These are phyloP conservation scores for Spatholobus suberectus DNA, from an alignment of 306 rosid species.

Conservation along the genomic window DNA sequence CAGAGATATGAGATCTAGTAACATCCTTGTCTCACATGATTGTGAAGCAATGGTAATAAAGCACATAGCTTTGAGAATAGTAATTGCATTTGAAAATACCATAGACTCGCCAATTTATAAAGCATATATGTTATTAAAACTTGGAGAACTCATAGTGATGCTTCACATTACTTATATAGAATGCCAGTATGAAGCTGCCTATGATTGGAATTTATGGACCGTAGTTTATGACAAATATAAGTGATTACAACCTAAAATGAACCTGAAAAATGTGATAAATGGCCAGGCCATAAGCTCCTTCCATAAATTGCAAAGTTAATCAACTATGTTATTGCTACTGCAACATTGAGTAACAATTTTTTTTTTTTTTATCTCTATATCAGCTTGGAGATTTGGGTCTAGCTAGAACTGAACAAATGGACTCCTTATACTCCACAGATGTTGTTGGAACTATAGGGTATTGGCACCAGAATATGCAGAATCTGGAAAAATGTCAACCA, in stretches of 20 bases:
- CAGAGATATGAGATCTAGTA: conserved; percentile 83
- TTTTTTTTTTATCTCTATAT: background rate
- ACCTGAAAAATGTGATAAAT: background rate
- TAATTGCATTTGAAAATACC: conserved; percentile 18
- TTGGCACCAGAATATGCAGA: conserved; percentile 91
- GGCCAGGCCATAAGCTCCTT: background rate
- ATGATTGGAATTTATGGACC: background rate
- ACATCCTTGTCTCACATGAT: conserved; percentile 83
- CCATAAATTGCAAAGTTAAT: background rate
- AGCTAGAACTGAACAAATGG: conserved; percentile 60
- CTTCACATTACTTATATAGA: background rate
- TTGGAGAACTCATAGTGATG: background rate
- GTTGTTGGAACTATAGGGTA: conserved; percentile 80
- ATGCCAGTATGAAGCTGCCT: background rate
- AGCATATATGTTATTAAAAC: background rate
- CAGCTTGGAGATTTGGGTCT: conserved; percentile 90
- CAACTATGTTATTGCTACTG: background rate
- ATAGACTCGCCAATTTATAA: background rate
- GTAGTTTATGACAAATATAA: background rate
- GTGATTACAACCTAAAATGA: background rate
- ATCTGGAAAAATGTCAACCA: conserved; percentile 74
- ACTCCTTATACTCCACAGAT: conserved; percentile 47
- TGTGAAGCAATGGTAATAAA: conserved; percentile 66
- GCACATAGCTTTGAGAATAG: background rate
- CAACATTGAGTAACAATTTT: conserved; percentile 25